Conservation (phyloP, 23 red algal species). For the Pyropia haitanensis region DNA sequence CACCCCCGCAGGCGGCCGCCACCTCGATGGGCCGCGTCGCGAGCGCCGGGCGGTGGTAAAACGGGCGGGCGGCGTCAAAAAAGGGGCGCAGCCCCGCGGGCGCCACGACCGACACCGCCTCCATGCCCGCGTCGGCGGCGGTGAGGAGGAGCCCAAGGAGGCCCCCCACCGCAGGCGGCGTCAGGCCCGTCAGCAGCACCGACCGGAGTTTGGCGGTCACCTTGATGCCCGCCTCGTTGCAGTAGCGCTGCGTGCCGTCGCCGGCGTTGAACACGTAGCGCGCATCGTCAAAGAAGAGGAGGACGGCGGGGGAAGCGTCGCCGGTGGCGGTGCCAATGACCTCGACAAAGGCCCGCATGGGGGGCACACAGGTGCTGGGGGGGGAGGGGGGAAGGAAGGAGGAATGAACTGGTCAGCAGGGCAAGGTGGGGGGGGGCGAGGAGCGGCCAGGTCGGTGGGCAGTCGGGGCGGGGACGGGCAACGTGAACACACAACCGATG, state of each 20-base stretch:
- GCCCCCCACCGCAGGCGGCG: conserved; percentile 52
- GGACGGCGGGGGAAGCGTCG: conserved; percentile 39
- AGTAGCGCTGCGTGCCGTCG: conserved; percentile 84
- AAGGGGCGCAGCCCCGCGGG: conserved; percentile 44
- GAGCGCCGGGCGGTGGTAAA: conserved; percentile 51
- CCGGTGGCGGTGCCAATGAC: conserved; percentile 38
- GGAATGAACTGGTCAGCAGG: neutral
- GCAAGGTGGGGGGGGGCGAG: neutral
- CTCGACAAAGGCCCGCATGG: conserved; percentile 51
- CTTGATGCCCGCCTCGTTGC: conserved; percentile 63
- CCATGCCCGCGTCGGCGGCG: conserved; percentile 71
- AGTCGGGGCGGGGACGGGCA: neutral
- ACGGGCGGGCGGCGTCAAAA: conserved; percentile 36
- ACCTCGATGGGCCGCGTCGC: conserved; percentile 26
- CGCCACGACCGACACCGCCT: conserved; percentile 26
- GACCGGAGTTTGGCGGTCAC: conserved; percentile 32
- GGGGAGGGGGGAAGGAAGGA: neutral
- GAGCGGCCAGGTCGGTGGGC: neutral
- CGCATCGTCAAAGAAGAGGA: conserved; percentile 74
- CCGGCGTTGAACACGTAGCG: conserved; percentile 89
- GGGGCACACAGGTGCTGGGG: neutral
- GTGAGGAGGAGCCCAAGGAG: conserved; percentile 75
- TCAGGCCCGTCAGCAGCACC: conserved; percentile 41
- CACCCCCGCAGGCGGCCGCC: conserved; percentile 1
- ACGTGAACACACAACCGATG: neutral